Conservation (phyloP, 2,329 filamentous ascomycete genomes). For the Calonectria pteridis region DNA sequence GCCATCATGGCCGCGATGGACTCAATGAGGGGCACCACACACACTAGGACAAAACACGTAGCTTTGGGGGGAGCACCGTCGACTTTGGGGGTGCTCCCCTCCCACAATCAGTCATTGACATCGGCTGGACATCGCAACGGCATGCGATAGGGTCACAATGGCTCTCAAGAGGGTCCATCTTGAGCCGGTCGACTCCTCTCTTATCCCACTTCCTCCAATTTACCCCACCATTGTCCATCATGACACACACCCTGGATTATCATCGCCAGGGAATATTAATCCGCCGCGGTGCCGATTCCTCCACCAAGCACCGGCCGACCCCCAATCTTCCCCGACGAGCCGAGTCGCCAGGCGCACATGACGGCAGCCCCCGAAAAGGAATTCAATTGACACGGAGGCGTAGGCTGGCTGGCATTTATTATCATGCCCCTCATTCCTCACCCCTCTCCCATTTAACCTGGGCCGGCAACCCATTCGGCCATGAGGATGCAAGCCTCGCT, state of each 20-base stretch:
- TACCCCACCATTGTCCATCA: slow-evolving; percentile 31
- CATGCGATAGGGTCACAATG: slow-evolving; percentile 33
- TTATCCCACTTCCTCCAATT: slow-evolving; percentile 4
- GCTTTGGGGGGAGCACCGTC: slow-evolving; percentile 25
- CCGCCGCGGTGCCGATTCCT: slow-evolving; percentile 38
- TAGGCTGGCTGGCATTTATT: slow-evolving; percentile 7
- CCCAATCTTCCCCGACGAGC: background rate
- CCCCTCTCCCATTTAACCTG: slow-evolving; percentile 11
- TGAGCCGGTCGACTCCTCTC: slow-evolving; percentile 25
- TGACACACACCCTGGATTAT: slow-evolving; percentile 34
- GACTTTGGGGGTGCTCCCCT: slow-evolving; percentile 40
- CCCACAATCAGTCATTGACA: slow-evolving; percentile 24
- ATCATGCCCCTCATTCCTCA: slow-evolving; percentile 6
- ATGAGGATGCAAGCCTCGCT: slow-evolving; percentile 10
- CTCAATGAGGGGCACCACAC: slow-evolving; percentile 34
- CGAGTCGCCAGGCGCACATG: background rate
- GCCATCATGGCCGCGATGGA: slow-evolving; percentile 19
- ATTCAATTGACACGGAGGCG: slow-evolving; percentile 11
- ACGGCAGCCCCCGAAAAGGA: background rate
- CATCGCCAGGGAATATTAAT: slow-evolving; percentile 34
- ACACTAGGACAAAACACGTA: slow-evolving; percentile 1
- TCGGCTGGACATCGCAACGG: slow-evolving; percentile 32
- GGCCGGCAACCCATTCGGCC: slow-evolving; percentile 2
- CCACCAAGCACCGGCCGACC: slow-evolving; percentile 37
- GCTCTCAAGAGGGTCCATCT: slow-evolving; percentile 30